Base-by-base conservation (phyloP, 768 basidiomycete genomes). In the Leccinum truebloodii region DNA sequence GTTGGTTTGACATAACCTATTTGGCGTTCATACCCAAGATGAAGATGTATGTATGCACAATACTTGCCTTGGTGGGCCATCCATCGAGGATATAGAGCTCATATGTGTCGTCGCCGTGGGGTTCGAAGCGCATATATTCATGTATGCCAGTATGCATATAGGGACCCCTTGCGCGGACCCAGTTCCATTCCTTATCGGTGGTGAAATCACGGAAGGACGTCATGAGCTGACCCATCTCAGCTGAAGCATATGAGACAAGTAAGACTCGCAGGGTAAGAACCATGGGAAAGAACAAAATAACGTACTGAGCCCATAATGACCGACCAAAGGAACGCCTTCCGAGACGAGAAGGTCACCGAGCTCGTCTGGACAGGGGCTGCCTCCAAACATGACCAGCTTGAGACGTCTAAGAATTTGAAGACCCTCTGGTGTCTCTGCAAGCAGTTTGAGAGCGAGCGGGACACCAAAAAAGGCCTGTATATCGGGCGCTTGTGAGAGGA, bases 101-200 rank as follows among this genome's bases (percentile, higher is more conserved):
- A 59, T 74, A 82, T 0, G 75, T 77, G 35, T 75, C 76, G 2
- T 69, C 67, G 0, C 78, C 81, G 30, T 73, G 75, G 3, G 75
- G 71, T 61, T 81, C 81, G 58, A 83, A 77, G 54, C 73, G 73
- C 54, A 83, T 57, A 67, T 78, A 84, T 22, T 71, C 58, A 14
- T 63, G 57, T 48, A 71, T 48, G 1, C 60, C 57, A 1, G 67
- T 61, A 9, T 59, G 58, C 6, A 67, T 20, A 49, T 67, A 20
- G 0, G 71, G 67, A 2, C 70, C 67, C 32, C 70, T 72, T n/a
- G 71, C 63, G 28, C 80, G 77, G 48, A 81, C 67, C 79, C 81
- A 86, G 64, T 81, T 83, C 84, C 85, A 86, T 12, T 61, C 79
- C 67, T 84, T 85, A 73, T 86, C 84, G 4, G 63, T 73, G 5